Percentiles rank a stretch among this genome's conserved stretches.
These are phyloP conservation scores for Aspergillus oerlinghausenensis DNA, from an alignment of 2,329 filamentous ascomycete species.

Conservation along the genomic window DNA sequence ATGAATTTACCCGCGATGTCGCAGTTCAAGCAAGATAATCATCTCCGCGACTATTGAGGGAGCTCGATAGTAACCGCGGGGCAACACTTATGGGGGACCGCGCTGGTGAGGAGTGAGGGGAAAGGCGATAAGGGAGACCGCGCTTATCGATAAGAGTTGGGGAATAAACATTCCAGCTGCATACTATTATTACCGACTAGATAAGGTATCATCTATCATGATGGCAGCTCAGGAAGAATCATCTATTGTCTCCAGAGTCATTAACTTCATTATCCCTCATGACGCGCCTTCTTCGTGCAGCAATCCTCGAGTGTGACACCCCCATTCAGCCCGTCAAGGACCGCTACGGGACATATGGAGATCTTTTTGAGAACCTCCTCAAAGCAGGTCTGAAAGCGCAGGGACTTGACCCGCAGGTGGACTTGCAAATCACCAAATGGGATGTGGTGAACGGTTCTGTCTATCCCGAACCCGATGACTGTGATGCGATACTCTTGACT, in stretches of 20 bases:
- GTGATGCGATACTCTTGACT: slow-evolving; percentile 25
- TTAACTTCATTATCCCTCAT: slow-evolving; percentile 5
- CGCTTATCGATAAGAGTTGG: slow-evolving; percentile 11
- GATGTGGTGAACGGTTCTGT: slow-evolving; percentile 19
- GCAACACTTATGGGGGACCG: slow-evolving; percentile 4
- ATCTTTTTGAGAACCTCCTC: slow-evolving; percentile 24
- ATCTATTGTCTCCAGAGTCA: not conserved
- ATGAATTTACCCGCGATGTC: not conserved
- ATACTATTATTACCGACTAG: not conserved
- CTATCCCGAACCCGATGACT: slow-evolving; percentile 20
- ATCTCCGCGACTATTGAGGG: not conserved
- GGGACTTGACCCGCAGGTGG: slow-evolving; percentile 1
- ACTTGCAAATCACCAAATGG: slow-evolving; percentile 18
- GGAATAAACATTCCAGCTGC: slow-evolving; percentile 1
- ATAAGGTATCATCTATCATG: not conserved
- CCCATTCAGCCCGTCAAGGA: slow-evolving; percentile 21
- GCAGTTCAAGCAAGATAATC: not conserved
- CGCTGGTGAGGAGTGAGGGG: slow-evolving; percentile 1
- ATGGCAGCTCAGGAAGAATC: not conserved
- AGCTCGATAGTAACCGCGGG: not conserved
- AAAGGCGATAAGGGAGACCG: not conserved
- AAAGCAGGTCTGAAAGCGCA: slow-evolving; percentile 12
- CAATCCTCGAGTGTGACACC: slow-evolving; percentile 28
- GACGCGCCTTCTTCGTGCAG: slow-evolving; percentile 16
- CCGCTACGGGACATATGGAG: slow-evolving; percentile 20